Evolutionary conservation across 768 basidiomycete species (phyloP).

Genomic region (Suillus cothurnatus): DNA sequence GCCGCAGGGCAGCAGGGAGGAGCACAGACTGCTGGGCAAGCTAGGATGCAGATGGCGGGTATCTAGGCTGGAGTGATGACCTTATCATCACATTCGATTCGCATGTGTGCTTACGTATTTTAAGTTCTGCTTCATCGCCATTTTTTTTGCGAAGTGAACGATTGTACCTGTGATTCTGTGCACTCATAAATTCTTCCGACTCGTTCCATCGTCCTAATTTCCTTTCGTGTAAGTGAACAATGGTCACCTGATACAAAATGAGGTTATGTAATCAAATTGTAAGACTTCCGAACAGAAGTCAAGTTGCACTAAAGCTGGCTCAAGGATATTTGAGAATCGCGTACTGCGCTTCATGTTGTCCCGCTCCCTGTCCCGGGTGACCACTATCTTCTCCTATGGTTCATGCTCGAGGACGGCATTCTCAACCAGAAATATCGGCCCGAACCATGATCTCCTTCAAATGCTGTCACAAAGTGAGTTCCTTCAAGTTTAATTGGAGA

Average conservation of each 20-base stretch:
- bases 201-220: conserved; percentile 22
- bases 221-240: conserved; percentile 1
- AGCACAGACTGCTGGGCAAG: conserved; percentile 29
- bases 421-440: conserved; percentile 15
- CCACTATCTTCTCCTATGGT: not conserved
- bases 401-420: not conserved
- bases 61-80: conserved; percentile 27
- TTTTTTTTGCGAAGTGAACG: conserved; percentile 35
- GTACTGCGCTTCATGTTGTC: not conserved
- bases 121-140: conserved; percentile 23
- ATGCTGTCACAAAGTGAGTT: conserved; percentile 46
- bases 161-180: conserved; percentile 32
- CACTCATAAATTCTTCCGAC: conserved; percentile 29
- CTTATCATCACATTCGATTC: conserved; percentile 15
- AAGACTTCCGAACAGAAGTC: not conserved
- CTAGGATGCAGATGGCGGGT: conserved; percentile 38
- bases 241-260: conserved; percentile 5
- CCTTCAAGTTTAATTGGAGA: not conserved
- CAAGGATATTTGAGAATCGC: not conserved
- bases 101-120: conserved; percentile 22
- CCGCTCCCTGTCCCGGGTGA: not conserved
- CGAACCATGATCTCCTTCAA: conserved; percentile 41
- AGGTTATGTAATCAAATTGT: conserved; percentile 1
- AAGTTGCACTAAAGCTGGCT: not conserved
- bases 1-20: conserved; percentile 30